Conservation (phyloP, 768 basidiomycete species). For the Pisolithus albus region DNA sequence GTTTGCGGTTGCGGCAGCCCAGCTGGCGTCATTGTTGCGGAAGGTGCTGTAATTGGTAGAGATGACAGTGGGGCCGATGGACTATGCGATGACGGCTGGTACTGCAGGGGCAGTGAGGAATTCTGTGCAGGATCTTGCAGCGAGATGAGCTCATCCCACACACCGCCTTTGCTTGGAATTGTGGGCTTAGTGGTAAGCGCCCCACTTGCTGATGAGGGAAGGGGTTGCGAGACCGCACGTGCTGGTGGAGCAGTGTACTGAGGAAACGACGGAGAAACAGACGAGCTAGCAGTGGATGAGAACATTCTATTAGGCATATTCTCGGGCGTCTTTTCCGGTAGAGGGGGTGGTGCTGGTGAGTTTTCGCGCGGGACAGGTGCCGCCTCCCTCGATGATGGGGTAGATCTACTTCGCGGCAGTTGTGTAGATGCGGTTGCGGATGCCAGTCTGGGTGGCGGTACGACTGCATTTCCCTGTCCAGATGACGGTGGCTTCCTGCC, state of each 20-base stretch:
- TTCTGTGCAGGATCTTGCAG: constrained; percentile 34
- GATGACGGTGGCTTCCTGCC: constrained; percentile 35
- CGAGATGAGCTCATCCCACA: constrained; percentile 56
- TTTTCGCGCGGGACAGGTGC: constrained; percentile 8
- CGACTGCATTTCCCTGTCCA: constrained; percentile 27
- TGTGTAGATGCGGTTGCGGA: constrained; percentile 22
- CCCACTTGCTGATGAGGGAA: constrained; percentile 13
- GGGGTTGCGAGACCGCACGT: constrained; percentile 33
- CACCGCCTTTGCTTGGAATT: constrained; percentile 26
- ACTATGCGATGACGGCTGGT: constrained; percentile 7
- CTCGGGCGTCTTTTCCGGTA: constrained; percentile 22
- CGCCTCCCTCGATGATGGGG: constrained; percentile 8
- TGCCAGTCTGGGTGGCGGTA: constrained; percentile 34
- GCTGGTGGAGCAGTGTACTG: constrained; percentile 14
- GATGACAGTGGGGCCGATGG: neutral
- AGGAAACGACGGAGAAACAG: neutral
- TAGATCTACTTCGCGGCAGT: constrained; percentile 9
- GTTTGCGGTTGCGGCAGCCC: neutral
- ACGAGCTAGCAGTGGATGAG: constrained; percentile 2
- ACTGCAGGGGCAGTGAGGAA: constrained; percentile 45
- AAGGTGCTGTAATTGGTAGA: constrained; percentile 2
- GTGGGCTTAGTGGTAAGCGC: constrained; percentile 10
- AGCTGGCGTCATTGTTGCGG: neutral
- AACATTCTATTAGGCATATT: constrained; percentile 18
- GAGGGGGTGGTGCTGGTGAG: constrained; percentile 21